Conservation (phyloP, 1,284 basidiomycete genomes). For the Leccinum subrobustum region DNA sequence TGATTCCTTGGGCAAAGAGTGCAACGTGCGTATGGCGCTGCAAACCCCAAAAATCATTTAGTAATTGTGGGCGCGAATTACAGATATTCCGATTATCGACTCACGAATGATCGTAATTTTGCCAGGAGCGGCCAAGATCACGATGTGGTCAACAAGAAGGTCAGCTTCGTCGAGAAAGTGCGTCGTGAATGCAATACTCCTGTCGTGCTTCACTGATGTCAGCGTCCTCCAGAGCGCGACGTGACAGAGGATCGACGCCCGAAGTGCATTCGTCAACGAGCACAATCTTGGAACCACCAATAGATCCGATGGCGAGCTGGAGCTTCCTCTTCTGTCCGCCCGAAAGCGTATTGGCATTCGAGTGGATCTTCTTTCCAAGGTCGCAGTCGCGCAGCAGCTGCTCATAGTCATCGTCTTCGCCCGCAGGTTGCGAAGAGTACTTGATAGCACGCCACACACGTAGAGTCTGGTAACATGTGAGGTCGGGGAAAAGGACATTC, state of each 20-base stretch:
- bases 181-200: constrained; percentile 69
- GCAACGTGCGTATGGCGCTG: too few relatives aligned
- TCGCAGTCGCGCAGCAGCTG: constrained; percentile 71
- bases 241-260: constrained; percentile 77
- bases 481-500: constrained; percentile 78
- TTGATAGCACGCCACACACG: constrained; percentile 75
- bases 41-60: too few relatives aligned
- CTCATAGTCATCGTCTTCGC: constrained; percentile 45
- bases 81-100: too few relatives aligned
- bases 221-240: constrained; percentile 75
- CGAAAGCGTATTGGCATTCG: constrained; percentile 63
- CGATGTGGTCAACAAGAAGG: constrained; percentile 73
- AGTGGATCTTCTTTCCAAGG: constrained; percentile 62
- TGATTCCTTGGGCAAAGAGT: neutral
- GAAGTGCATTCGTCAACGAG: constrained; percentile 80
- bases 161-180: constrained; percentile 84
- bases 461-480: constrained; percentile 73
- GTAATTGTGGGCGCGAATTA: too few relatives aligned
- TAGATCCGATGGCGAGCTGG: constrained; percentile 76
- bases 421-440: constrained; percentile 45
- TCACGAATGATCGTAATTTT: too few relatives aligned
- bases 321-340: constrained; percentile 84
- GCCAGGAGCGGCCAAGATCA: constrained; percentile 73
- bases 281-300: constrained; percentile 73
- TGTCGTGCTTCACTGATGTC: constrained; percentile 60